Conservation (phyloP, 179 eudicot species). For the Beta macrorhiza region DNA sequence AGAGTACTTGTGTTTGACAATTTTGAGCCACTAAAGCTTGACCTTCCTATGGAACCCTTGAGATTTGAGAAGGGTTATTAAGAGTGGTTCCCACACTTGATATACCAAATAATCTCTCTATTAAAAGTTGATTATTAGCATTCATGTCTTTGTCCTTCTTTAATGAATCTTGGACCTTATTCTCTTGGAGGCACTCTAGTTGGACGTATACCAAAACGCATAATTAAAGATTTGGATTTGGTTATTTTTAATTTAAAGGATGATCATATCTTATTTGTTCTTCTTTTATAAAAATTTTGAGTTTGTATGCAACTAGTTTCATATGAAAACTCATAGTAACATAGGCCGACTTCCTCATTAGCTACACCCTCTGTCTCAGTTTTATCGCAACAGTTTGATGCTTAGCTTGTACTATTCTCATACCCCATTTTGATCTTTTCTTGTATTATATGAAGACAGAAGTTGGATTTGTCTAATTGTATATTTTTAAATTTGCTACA, state of each 20-base stretch:
- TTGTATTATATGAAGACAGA: no score
- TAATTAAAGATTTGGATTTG: conserved; percentile 4
- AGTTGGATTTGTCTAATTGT: no score
- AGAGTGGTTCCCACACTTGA: background rate
- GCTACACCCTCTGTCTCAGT: no score
- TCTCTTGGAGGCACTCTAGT: background rate
- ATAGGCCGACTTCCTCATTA: no score
- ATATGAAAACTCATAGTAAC: no score
- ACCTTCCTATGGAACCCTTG: background rate
- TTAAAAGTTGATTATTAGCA: background rate
- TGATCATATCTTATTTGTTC: background rate
- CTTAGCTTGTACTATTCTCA: no score
- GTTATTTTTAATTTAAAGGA: background rate
- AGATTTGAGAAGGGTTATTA: background rate
- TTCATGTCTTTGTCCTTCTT: conserved; percentile 14
- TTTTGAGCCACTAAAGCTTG: background rate
- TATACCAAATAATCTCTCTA: no score
- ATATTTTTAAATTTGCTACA: no score
- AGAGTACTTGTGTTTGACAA: background rate
- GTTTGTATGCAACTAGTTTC: background rate
- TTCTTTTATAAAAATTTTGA: background rate
- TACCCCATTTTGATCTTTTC: no score
- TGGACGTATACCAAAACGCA: conserved; percentile 10
- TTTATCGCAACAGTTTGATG: no score
- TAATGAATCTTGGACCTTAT: conserved; percentile 6